Evolutionary conservation across 768 basidiomycete species (phyloP), one percentile per base, ranked within the genome.

Genomic region (Hypsizygus marmoreus): DNA sequence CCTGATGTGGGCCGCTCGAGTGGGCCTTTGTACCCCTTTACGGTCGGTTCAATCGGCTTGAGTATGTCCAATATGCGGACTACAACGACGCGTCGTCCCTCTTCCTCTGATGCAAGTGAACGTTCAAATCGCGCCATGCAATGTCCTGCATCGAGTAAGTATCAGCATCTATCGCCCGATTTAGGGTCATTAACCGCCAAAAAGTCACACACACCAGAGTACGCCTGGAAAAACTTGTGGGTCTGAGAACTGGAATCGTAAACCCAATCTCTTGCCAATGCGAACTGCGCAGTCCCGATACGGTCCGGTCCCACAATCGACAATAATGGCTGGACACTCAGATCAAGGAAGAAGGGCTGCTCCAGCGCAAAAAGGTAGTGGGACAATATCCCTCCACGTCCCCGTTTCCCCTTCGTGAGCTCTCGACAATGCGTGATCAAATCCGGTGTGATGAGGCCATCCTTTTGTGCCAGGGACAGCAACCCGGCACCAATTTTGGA

Each of bases 11-110:
- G n/a, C n/a, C n/a, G n/a, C n/a, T n/a, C n/a, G n/a, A n/a, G n/a
- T n/a, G n/a, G n/a, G 26, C 42, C 33, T 26, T 56, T 49, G 37
- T 59, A 54, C 11, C 2, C 28, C 4, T 42, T 47, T n/a, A 50
- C 39, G 20, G 41, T 34, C 22, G 38, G 49, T 2, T 45, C 31
- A n/a, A 54, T 43, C 24, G 50, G 31, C 3, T 43, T 16, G 20
- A 59, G 36, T 22, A 59, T 46, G 29, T 50, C 46, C 11, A 53
- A 17, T 17, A 59, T 44, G 68, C 71, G 40, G 61, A 66, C 1
- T 62, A 63, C 13, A 64, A 67, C 8, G 59, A 59, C 10, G 63
- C 53, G 33, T 63, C 63, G 36, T 51, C 67, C 25, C 59, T 58
- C 26, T 56, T 64, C 32, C 61, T 61, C 2, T 55, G 47, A 48